Evolutionary conservation across 1,139 yeast species (phyloP), one percentile per base, ranked within the genome.

Genomic region (Scheffersomyces titani): DNA sequence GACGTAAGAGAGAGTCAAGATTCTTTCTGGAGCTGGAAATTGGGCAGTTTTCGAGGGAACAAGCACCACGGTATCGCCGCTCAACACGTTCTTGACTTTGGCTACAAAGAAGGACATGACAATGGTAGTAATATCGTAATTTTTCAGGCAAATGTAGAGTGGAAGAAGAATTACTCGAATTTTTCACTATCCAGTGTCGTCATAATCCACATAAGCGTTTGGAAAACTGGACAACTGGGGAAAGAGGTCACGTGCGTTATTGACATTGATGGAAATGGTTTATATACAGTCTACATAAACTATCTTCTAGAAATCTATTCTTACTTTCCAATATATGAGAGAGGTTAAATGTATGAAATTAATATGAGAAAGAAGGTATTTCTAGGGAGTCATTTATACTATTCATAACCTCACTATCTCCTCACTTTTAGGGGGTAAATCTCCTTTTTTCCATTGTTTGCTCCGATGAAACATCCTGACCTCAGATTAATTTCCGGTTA

Each of bases 51-150:
- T 80, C 50, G 82, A 62, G 1, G 92, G 90, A n/a, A 81, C 79
- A 61, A 90, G 80, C 49, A 88, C 83, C 52, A 90, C 67, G n/a
- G 93, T 86, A 73, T 90, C 96, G 5, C 90, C 92, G 53, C 91
- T 87, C 50, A 87, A 70, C 24, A 89, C 91, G 54, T 86, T 81
- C 69, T 89, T 89, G 55, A 90, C 94, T 69, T 78, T 84, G 51
- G 88, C 89, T 59, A 80, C 75, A 60, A 78, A 77, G 19, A 65
- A 24, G 47, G 64, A 61, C 66, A 63, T 63, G 36, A 9, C 30
- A 44, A 22, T 46, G 18, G 48, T 20, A 7, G 24, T 16, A 19
- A 4, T 30, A 30, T 11, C 3, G 16, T 30, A 6, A 30, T 30
- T 30, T 30, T 30, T 30, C 40, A 30, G 40, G 40, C 40, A 11